Base-by-base conservation (phyloP, 371 early-diverging fungal genomes). In the Mucor piriformis region DNA sequence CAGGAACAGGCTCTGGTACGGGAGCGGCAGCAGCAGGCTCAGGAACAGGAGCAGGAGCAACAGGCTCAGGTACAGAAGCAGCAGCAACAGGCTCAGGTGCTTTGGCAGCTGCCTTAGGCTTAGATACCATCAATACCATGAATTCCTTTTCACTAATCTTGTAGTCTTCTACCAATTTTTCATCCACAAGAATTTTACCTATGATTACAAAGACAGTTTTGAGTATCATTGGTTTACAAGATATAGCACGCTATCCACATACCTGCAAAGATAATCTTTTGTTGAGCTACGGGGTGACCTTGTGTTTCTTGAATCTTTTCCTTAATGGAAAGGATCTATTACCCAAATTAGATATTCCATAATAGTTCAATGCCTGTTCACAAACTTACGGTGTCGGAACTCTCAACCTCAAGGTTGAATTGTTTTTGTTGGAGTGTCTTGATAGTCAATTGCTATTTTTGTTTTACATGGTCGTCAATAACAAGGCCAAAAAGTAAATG, bases 81-180 rank as follows among this genome's bases (percentile, higher is more conserved):
- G 79, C 37, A 16, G 77, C 24, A 27, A 76, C 54, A 20, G 81
- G 46, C 6, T 72, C 59, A 21, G 76, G 50, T 21, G 24, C 25
- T 27, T 29, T 29, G 29, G 29, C 29, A 29, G 77, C 63, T 2
- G 83, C 75, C 72, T 88, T 89, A 13, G 87, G 83, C 92, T 96
- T 97, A 57, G 89, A 83, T 13, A 92, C 88, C 97, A 98, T 96
- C 4, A 95, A 80, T 40, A 98, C 96, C 66, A 98, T 70, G 70
- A 97, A 96, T 66, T 94, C 95, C 69, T 87, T 91, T 66, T 97
- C 97, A 18, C 66, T 80, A 60, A 96, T 89, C n/a, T 88, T 83
- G 66, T 83, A 86, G 21, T 88, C 85, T 20, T 77, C 86, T 3
- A 98, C 74, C n/a, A 87, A 84, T 59, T 88, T 82, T 49, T 82